Percentiles rank a stretch among this genome's conserved stretches.
Conservation (phyloP, 345 rosid genomes). For the Populus deltoides region DNA sequence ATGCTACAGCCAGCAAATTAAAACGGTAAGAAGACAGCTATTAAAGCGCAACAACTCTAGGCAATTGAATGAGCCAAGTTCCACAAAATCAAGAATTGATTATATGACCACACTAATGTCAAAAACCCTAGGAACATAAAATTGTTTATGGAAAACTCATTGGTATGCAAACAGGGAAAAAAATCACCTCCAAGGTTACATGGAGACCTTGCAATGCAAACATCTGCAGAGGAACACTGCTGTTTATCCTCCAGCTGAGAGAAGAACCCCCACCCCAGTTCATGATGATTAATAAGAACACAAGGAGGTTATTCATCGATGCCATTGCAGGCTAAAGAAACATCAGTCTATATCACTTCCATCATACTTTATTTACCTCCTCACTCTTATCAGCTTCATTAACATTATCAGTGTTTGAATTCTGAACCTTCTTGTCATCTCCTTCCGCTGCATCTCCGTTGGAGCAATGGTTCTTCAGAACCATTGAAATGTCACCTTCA, state of each 20-base stretch:
- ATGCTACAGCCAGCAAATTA: neutral
- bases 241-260: neutral
- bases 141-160: neutral
- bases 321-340: neutral
- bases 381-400: conserved; percentile 26
- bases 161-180: neutral
- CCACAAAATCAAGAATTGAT: conserved; percentile 1
- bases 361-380: conserved; percentile 19
- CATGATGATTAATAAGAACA: neutral
- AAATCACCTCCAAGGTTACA: neutral
- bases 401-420: conserved; percentile 2
- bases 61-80: neutral
- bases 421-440: conserved; percentile 40
- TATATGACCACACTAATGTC: neutral
- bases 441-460: conserved; percentile 55
- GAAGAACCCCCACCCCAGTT: neutral
- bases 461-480: conserved; percentile 82
- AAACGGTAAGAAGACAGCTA: neutral
- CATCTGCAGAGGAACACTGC: neutral
- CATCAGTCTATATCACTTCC: conserved; percentile 12
- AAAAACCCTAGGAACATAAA: neutral
- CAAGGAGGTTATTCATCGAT: neutral
- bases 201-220: neutral
- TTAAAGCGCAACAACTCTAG: neutral
- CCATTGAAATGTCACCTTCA: conserved; percentile 66